Percentiles rank a stretch among this genome's conserved stretches.
Evolutionary conservation across 345 rosid genomes (phyloP).

Genomic region (Ceriops zippeliana): DNA sequence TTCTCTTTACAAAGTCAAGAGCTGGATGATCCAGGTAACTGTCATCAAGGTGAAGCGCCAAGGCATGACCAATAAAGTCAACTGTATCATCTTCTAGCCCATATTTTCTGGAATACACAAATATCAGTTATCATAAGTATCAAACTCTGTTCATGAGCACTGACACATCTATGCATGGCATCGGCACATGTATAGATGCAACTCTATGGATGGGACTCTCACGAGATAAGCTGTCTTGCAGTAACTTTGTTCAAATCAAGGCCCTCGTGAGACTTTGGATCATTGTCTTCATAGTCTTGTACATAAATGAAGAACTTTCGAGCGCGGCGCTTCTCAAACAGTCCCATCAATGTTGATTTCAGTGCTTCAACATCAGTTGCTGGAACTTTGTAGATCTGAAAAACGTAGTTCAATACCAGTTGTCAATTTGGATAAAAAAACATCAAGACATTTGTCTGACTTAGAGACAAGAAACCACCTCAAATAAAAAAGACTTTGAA

Average conservation of each 20-base stretch:
- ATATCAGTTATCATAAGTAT: not conserved
- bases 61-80: constrained; percentile 89
- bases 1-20: constrained; percentile 68
- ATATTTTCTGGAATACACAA: constrained; percentile 45
- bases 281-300: constrained; percentile 84
- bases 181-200: too few relatives aligned
- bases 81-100: constrained; percentile 89
- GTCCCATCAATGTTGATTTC: constrained; percentile 83
- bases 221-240: constrained; percentile 81
- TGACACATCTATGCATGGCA: not conserved
- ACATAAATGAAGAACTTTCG: constrained; percentile 92
- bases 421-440: not conserved
- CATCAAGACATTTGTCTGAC: not conserved
- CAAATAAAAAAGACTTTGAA: not conserved
- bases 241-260: constrained; percentile 76
- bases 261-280: constrained; percentile 91
- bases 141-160: not conserved
- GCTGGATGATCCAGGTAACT: constrained; percentile 78
- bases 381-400: constrained; percentile 81
- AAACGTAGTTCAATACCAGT: constrained; percentile 1
- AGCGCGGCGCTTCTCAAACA: constrained; percentile 89
- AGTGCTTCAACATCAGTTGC: constrained; percentile 89
- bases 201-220: constrained; percentile 8
- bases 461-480: constrained; percentile 3
- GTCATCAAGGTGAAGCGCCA: constrained; percentile 78